phyloP scores from a whole-genome alignment of 73 alveolate genomes.

The Paramecium sexaurelia region DNA sequence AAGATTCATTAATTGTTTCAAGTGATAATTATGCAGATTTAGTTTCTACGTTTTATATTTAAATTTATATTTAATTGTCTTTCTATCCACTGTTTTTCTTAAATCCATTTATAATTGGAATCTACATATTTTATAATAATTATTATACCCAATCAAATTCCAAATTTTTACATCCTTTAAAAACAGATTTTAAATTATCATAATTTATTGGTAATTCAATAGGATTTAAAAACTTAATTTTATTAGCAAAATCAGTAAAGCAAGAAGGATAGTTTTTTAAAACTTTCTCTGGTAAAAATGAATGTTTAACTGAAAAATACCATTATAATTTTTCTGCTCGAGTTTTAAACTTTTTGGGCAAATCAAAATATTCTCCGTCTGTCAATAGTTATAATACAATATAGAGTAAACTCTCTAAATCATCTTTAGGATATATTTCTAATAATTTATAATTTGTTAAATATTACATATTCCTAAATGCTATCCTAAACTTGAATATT shows the following conservation, averaged over 20 bases:
- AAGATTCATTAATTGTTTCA: neutral
- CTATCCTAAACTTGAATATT: neutral
- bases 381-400: neutral
- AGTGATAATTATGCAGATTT: neutral
- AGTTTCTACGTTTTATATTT: neutral
- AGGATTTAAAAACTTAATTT: neutral
- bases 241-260: slow-evolving; percentile 9
- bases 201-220: neutral
- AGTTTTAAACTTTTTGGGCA: neutral
- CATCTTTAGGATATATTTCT: neutral
- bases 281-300: neutral
- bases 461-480: neutral
- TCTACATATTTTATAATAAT: neutral
- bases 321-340: neutral
- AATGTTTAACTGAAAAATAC: neutral
- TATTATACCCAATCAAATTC: slow-evolving; percentile 27
- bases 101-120: neutral
- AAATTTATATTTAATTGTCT: neutral
- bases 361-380: slow-evolving; percentile 16
- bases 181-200: neutral
- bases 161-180: neutral
- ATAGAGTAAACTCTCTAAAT: slow-evolving; percentile 17
- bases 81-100: neutral
- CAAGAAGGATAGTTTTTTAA: neutral
- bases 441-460: neutral